phyloP scores from a whole-genome alignment of 2,329 filamentous ascomycete genomes.

The Aspergillus fumigatiaffinis region DNA sequence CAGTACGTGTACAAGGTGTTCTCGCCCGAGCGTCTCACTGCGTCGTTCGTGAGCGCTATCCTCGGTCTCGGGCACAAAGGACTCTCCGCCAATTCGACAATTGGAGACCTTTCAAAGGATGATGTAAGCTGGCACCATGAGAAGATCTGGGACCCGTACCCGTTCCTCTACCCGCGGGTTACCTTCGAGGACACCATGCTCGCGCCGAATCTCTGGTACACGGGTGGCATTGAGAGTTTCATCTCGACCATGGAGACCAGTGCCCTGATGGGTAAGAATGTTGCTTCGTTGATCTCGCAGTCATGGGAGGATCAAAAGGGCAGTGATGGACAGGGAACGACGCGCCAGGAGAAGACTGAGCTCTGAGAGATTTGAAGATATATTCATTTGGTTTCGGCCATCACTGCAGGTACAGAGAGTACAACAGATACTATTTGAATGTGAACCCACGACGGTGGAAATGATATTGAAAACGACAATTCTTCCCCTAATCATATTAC shows the following conservation, averaged over 20 bases:
- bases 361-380: background rate
- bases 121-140: constrained; percentile 72
- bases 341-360: background rate
- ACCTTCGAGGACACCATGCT: constrained; percentile 80
- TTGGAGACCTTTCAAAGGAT: constrained; percentile 32
- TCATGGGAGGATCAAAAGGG: constrained; percentile 41
- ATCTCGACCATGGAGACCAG: constrained; percentile 98
- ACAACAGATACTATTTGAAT: too few species aligned
- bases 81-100: constrained; percentile 20
- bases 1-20: constrained; percentile 67
- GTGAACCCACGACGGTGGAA: background rate
- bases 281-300: constrained; percentile 53
- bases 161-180: constrained; percentile 74
- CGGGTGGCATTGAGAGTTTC: constrained; percentile 76
- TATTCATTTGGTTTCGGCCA: background rate
- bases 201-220: constrained; percentile 52
- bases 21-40: constrained; percentile 49
- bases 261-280: constrained; percentile 73
- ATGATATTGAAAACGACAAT: background rate
- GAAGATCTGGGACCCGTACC: constrained; percentile 79
- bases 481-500: background rate
- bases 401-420: background rate
- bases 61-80: constrained; percentile 41
- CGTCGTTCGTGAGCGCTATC: constrained; percentile 46
- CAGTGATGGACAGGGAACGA: background rate